These are phyloP conservation scores for Pythium sp. DNA, from an alignment of 352 stramenopile genomes.

Conservation along the genomic window DNA sequence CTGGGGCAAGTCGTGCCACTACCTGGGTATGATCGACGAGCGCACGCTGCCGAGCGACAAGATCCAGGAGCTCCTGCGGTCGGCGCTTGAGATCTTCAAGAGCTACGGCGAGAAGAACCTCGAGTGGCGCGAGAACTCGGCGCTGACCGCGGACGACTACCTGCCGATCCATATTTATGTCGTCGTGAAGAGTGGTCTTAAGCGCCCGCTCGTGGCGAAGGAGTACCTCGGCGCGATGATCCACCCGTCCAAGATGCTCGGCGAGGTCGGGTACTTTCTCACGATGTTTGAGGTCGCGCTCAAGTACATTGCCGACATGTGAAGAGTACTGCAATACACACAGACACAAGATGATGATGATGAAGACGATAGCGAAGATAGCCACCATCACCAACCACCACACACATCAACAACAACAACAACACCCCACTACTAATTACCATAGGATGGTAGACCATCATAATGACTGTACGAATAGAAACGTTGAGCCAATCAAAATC, in stretches of 20 bases:
- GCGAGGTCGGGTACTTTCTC: slow-evolving; percentile 83
- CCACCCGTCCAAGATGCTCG: slow-evolving; percentile 78
- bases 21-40: slow-evolving; percentile 84
- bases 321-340: background rate
- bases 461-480: slow-evolving; percentile 15
- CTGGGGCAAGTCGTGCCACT: slow-evolving; percentile 77
- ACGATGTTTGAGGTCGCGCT: slow-evolving; percentile 88
- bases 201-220: slow-evolving; percentile 68
- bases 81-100: slow-evolving; percentile 78
- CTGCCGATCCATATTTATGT: slow-evolving; percentile 87
- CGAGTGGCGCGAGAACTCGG: slow-evolving; percentile 72
- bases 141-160: slow-evolving; percentile 80
- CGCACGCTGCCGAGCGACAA: slow-evolving; percentile 68
- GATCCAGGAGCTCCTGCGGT: slow-evolving; percentile 76
- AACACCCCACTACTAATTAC: slow-evolving; percentile 4
- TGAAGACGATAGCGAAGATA: background rate
- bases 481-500: background rate
- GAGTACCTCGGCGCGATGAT: slow-evolving; percentile 81
- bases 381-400: background rate
- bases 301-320: slow-evolving; percentile 87
- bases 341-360: slow-evolving; percentile 2
- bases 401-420: background rate
- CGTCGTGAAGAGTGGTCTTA: slow-evolving; percentile 74
- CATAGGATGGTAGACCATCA: background rate
- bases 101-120: slow-evolving; percentile 76